Percentiles rank a stretch among this genome's conserved stretches.
phyloP scores from a whole-genome alignment of 208 protist species.

The Acanthamoeba royreba region DNA sequence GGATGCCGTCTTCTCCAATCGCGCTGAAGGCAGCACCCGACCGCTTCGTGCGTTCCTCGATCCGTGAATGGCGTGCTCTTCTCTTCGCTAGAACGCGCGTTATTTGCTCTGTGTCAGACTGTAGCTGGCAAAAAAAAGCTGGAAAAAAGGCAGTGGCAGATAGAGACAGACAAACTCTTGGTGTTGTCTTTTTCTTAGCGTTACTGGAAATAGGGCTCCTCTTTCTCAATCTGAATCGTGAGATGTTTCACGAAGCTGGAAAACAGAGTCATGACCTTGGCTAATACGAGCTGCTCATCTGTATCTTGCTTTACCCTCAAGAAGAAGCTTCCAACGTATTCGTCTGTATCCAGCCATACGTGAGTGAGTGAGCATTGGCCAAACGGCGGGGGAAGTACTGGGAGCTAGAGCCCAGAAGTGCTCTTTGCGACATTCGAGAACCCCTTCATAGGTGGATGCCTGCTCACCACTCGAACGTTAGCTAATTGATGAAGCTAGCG shows the following conservation, averaged over 20 bases:
- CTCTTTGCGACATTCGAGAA: not conserved
- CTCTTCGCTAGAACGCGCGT: too few species aligned
- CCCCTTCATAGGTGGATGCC: not conserved
- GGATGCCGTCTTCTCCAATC: not conserved
- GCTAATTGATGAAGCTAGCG: too few species aligned
- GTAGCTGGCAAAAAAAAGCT: too few species aligned
- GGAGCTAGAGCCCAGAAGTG: not conserved
- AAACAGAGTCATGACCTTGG: not conserved
- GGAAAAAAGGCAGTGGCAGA: too few species aligned
- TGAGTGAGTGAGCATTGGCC: not conserved
- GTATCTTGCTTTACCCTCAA: not conserved
- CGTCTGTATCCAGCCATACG: slow-evolving; percentile 3
- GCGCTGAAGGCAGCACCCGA: not conserved
- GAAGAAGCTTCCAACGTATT: slow-evolving; percentile 23
- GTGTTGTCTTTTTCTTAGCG: not conserved
- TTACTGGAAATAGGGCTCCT: not conserved
- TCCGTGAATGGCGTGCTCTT: too few species aligned
- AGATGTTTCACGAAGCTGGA: not conserved
- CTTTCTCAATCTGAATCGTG: slow-evolving; percentile 26
- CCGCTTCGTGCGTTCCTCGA: not conserved
- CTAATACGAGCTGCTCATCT: slow-evolving; percentile 4
- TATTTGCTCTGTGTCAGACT: not conserved
- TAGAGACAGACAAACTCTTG: not conserved
- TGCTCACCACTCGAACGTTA: too few species aligned
- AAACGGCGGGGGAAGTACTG: not conserved